Evolutionary conservation across 495 filamentous ascomycete genomes (phyloP), one percentile per base, ranked within the genome.

Genomic region (Neurospora discreta): DNA sequence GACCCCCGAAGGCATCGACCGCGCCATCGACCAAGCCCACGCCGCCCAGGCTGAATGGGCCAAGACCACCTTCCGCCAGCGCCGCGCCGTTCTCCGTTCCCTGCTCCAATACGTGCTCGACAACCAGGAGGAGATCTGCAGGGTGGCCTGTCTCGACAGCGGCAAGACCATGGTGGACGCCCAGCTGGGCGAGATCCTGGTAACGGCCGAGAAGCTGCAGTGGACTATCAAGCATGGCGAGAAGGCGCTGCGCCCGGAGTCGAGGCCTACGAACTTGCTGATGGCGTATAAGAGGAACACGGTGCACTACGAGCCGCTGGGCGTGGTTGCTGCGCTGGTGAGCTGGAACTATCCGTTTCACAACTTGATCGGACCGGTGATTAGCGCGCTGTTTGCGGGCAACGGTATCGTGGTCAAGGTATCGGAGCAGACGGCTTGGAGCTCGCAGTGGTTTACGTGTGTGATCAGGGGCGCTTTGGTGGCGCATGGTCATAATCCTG

Each of bases 311-410:
- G 95, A 99, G 79, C 94, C 95, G 18, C 84, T 98, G 30, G 96
- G 95, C 1, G 92, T 99, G 18, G 92, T 99, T 36, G 90, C 92
- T 20, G 95, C 96, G 18, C 90, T 93, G 67, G 92, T 98, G 42
- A 96, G 92, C 76, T 99, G 95, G 95, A 99, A 99, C 84, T 99
- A 84, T 76, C 87, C 94, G 65, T 97, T 98, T 80, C 95, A 99
- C 81, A 99, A 99, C 81, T 84, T 98, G 73, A 87, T 99, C 46
- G 91, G 91, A 3, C 95, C 95, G 0, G 87, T 97, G 68, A 96
- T 99, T 78, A 92, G 91, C 73, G 89, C 93, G 18, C 86, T 98
- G 52, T 98, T 98, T 80, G 87, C 93, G n/a, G 95, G 96, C 43
- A 97, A 98, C 78, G 92, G 87, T 42, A 88, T 99, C 73, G 83